phyloP scores from a whole-genome alignment of 768 basidiomycete genomes.

The Lentinula guzmanii region DNA sequence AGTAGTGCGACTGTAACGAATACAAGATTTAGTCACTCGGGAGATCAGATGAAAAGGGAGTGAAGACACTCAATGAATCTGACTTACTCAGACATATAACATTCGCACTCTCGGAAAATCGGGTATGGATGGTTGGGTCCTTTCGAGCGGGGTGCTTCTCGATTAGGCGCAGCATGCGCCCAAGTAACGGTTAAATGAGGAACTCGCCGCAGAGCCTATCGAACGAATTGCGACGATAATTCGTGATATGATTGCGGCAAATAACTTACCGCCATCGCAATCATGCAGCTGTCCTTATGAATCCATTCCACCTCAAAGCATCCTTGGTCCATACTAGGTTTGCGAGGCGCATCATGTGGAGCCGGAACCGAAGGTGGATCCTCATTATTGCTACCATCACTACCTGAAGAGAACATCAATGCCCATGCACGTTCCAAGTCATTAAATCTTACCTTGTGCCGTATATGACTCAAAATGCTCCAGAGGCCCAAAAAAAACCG shows the following conservation, averaged over 20 bases:
- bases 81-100: constrained; percentile 58
- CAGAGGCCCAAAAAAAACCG: too few species aligned
- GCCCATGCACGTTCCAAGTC: too few species aligned
- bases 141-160: background rate
- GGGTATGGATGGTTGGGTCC: constrained; percentile 18
- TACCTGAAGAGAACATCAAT: too few species aligned
- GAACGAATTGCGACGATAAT: background rate
- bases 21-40: background rate
- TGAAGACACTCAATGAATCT: background rate
- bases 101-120: constrained; percentile 46
- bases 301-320: too few species aligned
- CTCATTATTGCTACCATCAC: too few species aligned
- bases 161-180: constrained; percentile 48
- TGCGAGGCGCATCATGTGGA: too few species aligned
- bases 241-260: background rate
- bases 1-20: constrained; percentile 49
- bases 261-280: constrained; percentile 56
- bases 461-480: too few species aligned
- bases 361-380: too few species aligned
- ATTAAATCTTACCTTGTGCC: too few species aligned
- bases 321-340: too few species aligned
- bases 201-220: constrained; percentile 63
- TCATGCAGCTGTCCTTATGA: constrained; percentile 69
- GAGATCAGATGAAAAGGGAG: constrained; percentile 26
- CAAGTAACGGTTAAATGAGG: constrained; percentile 74